A percentile compares a stretch with the other conserved stretches of the same genome.
These are phyloP conservation scores for Saccharomyces hybrid DNA, from an alignment of 1,139 yeast species.

Conservation along the genomic window DNA sequence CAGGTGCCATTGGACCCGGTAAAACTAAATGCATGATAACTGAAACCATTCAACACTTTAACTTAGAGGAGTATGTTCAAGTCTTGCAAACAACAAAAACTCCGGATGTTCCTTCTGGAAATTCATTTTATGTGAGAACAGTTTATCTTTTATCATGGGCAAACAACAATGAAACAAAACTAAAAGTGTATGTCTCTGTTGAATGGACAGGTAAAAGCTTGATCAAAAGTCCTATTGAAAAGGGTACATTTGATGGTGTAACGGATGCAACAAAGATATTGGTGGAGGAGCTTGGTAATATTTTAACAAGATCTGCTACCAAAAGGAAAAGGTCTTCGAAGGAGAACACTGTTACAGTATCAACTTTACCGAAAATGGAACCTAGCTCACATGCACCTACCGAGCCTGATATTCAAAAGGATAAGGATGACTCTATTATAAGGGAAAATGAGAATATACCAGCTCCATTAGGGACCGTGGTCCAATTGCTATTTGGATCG, in stretches of 20 bases:
- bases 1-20: constrained; percentile 85
- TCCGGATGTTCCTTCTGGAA: constrained; percentile 95
- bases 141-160: constrained; percentile 59
- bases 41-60: constrained; percentile 58
- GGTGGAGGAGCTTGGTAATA: constrained; percentile 37
- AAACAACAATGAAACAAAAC: constrained; percentile 53
- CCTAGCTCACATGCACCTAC: constrained; percentile 55
- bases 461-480: constrained; percentile 82
- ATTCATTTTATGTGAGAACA: constrained; percentile 67
- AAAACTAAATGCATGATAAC: constrained; percentile 75
- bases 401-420: constrained; percentile 42
- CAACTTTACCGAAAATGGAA: constrained; percentile 39
- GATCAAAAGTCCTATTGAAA: constrained; percentile 48
- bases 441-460: constrained; percentile 45
- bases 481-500: constrained; percentile 61
- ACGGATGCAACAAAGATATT: constrained; percentile 45
- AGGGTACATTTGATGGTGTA: constrained; percentile 59
- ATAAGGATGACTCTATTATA: constrained; percentile 53
- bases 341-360: constrained; percentile 7
- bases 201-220: constrained; percentile 65
- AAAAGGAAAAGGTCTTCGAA: constrained; percentile 18
- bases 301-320: not conserved
- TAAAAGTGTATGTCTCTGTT: constrained; percentile 57
- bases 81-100: constrained; percentile 67
- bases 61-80: constrained; percentile 48